Base-by-base conservation (phyloP, 2,329 filamentous ascomycete species). In the Monosporascus sp. region DNA sequence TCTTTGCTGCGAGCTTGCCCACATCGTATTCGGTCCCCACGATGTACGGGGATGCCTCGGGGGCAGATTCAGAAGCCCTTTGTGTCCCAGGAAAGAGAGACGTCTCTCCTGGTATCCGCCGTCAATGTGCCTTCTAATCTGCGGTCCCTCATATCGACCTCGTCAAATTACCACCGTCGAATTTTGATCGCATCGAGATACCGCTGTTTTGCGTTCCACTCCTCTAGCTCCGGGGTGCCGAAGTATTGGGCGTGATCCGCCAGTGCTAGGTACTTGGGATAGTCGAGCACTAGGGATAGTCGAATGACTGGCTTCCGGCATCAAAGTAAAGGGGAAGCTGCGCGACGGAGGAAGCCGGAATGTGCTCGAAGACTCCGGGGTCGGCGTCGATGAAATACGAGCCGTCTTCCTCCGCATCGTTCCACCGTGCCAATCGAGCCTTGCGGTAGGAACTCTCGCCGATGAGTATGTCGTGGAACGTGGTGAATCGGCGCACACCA, bases 41-140 rank as follows among this genome's bases (percentile, higher is more conserved):
- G 54, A 45, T 68, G 65, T 5, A 46, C 53, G 3, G 0, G 0
- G 25, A 68, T 60, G 22, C 45, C 41, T 8, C 60, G 57, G 7
- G 67, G 66, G 46, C 66, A 68, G 8, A 76, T 63, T 55, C 74
- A 77, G 2, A 75, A 69, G 58, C 70, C 72, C 53, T 71, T 70
- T 2, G 64, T 70, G 20, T 24, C 51, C 59, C 61, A 56, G 3
- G 48, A 17, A 38, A 39, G 39, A 1, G 51, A 46, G n/a, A 57
- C 38, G 8, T 54, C 47, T 2, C 44, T n/a, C n/a, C 47, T 52
- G n/a, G 27, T 27, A 31, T 53, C 39, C 9, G 36, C 48, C 2
- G 3, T 31, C 17, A 18, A 3, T 17, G 24, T 6, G 41, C 2
- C 5, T 9, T 17, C n/a, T 18, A n/a, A 45, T 17, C n/a, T 48